These are phyloP conservation scores for Schrenkiella parvula DNA, from an alignment of 345 rosid species.

Conservation along the genomic window DNA sequence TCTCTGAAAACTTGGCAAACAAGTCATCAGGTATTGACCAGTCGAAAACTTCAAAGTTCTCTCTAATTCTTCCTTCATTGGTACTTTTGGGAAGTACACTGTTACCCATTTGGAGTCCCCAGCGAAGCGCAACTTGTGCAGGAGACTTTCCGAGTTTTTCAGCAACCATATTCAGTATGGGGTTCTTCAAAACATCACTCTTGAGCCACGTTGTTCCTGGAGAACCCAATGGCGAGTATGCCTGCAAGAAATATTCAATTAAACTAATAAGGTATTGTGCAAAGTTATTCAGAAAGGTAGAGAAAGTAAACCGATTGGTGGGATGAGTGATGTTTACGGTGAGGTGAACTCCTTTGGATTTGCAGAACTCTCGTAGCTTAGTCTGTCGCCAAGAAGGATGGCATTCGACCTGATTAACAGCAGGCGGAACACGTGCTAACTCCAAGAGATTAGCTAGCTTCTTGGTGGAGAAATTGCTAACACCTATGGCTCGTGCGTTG, in stretches of 20 bases:
- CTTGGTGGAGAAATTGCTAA: slow-evolving; percentile 81
- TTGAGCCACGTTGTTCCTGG: slow-evolving; percentile 68
- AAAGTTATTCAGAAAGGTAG: neutral
- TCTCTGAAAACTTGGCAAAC: slow-evolving; percentile 52
- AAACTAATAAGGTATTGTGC: neutral
- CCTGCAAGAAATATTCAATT: slow-evolving; percentile 34
- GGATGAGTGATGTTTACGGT: slow-evolving; percentile 21
- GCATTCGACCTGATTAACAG: slow-evolving; percentile 79
- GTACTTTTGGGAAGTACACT: slow-evolving; percentile 90
- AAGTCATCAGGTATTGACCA: slow-evolving; percentile 80
- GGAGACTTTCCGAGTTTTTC: slow-evolving; percentile 65
- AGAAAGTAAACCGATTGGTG: neutral
- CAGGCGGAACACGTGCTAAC: slow-evolving; percentile 73
- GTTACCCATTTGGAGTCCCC: slow-evolving; percentile 88
- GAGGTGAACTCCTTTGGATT: slow-evolving; percentile 73
- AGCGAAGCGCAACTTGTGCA: slow-evolving; percentile 78
- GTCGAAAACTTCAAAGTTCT: slow-evolving; percentile 58
- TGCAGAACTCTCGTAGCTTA: slow-evolving; percentile 61
- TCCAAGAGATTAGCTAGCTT: slow-evolving; percentile 63
- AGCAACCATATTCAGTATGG: slow-evolving; percentile 44
- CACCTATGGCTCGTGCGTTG: slow-evolving; percentile 72
- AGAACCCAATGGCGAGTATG: slow-evolving; percentile 79
- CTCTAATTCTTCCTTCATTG: slow-evolving; percentile 58
- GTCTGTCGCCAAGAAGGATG: slow-evolving; percentile 77
- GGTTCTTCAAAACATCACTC: slow-evolving; percentile 61